phyloP scores from a whole-genome alignment of 1,139 yeast genomes.

The Candida buenavistaensis region DNA sequence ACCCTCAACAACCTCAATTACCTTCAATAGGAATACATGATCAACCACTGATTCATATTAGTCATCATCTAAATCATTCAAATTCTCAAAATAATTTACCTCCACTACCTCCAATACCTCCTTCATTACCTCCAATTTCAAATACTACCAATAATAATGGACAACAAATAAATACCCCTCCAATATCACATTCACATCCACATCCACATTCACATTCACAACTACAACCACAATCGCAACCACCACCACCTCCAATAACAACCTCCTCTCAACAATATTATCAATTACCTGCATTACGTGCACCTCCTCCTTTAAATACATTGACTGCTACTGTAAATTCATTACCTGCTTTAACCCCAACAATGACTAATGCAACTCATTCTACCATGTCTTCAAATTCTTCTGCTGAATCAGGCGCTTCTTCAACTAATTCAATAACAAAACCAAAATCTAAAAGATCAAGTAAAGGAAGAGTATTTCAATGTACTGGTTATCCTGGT shows the following conservation, averaged over 20 bases:
- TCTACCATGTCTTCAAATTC: slow-evolving; percentile 11
- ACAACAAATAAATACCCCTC: too few species aligned
- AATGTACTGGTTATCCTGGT: slow-evolving; percentile 84
- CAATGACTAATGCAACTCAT: slow-evolving; percentile 11
- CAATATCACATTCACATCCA: too few species aligned
- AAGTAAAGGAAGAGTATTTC: slow-evolving; percentile 66
- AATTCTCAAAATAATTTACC: background rate
- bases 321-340: slow-evolving; percentile 4
- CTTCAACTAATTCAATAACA: slow-evolving; percentile 11
- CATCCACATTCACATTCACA: too few species aligned
- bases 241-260: slow-evolving; percentile 5
- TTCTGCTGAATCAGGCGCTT: slow-evolving; percentile 8
- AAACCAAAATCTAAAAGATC: slow-evolving; percentile 35
- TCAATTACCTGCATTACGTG: slow-evolving; percentile 12
- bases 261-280: slow-evolving; percentile 6
- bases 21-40: slow-evolving; percentile 4
- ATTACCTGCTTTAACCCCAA: slow-evolving; percentile 11
- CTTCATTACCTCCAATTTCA: slow-evolving; percentile 5
- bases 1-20: background rate
- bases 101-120: background rate
- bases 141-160: too few species aligned
- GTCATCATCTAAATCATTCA: background rate
- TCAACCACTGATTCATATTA: slow-evolving; percentile 3
- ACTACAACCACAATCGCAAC: slow-evolving; percentile 3
- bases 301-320: slow-evolving; percentile 9